Percentiles rank a stretch among this genome's conserved stretches.
phyloP scores from a whole-genome alignment of 768 basidiomycete species.

The Lactifluus pinguis region DNA sequence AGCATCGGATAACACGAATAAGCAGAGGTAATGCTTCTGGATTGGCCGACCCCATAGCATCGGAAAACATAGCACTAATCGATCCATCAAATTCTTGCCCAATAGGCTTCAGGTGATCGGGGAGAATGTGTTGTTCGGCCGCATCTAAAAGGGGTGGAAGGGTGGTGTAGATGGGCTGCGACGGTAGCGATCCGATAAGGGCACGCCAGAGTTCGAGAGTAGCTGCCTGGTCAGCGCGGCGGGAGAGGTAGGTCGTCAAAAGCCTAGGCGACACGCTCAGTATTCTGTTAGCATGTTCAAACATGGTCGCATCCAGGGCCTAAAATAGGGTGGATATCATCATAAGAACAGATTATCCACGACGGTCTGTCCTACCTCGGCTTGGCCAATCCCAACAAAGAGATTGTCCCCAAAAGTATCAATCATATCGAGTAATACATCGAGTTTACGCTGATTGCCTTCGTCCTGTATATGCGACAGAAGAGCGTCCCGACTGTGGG shows the following conservation, averaged over 20 bases:
- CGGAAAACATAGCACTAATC: conserved; percentile 32
- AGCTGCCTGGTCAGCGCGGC: conserved; percentile 29
- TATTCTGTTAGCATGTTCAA: conserved; percentile 31
- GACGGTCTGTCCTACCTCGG: conserved; percentile 31
- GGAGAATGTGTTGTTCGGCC: conserved; percentile 31
- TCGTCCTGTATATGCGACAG: conserved; percentile 18
- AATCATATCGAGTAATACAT: conserved; percentile 36
- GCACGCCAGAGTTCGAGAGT: conserved; percentile 37
- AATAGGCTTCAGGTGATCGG: conserved; percentile 37
- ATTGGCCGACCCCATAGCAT: conserved; percentile 27
- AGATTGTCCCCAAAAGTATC: conserved; percentile 43
- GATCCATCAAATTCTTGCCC: conserved; percentile 38
- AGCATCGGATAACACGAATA: conserved; percentile 31
- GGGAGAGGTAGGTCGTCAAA: conserved; percentile 43
- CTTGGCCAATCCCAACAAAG: conserved; percentile 36
- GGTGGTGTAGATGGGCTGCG: conserved; percentile 24
- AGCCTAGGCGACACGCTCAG: conserved; percentile 35
- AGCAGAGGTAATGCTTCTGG: conserved; percentile 28
- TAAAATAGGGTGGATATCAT: conserved; percentile 19
- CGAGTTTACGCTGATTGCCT: conserved; percentile 16
- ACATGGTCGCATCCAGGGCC: conserved; percentile 40
- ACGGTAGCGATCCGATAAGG: conserved; percentile 37
- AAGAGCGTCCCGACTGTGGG: conserved; percentile 26
- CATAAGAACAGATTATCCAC: background rate
- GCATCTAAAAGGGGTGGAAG: conserved; percentile 37